A percentile compares a stretch with the other conserved stretches of the same genome.
These are phyloP conservation scores for Houttuynia cordata DNA, from an alignment of 164 flowering plant genomes.

Conservation along the genomic window DNA sequence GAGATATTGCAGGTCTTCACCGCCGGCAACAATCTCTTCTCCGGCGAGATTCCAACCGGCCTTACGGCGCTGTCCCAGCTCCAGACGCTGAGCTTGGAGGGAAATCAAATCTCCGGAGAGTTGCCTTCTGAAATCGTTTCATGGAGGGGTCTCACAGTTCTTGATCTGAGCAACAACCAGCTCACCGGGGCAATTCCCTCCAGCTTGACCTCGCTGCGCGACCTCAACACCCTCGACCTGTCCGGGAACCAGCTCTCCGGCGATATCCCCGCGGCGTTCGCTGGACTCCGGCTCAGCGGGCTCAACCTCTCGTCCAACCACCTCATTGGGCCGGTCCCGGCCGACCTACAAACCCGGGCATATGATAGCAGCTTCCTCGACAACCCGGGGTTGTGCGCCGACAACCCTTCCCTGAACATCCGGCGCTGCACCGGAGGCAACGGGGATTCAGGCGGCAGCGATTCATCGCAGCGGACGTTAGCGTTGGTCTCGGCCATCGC, in stretches of 20 bases:
- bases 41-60: conserved; percentile 34
- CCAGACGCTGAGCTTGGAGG: conserved; percentile 25
- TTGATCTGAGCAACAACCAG: conserved; percentile 38
- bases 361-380: conserved; percentile 51
- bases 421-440: conserved; percentile 12
- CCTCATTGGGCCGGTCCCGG: conserved; percentile 55
- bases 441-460: not conserved
- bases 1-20: conserved; percentile 22
- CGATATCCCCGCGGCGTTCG: conserved; percentile 43
- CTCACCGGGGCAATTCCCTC: conserved; percentile 55
- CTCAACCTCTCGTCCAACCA: conserved; percentile 66
- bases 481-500: conserved; percentile 24
- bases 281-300: conserved; percentile 19
- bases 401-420: conserved; percentile 14
- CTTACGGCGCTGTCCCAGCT: conserved; percentile 30
- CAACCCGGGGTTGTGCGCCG: conserved; percentile 49
- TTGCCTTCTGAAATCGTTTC: conserved; percentile 32
- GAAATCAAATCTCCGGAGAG: conserved; percentile 33
- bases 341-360: conserved; percentile 31
- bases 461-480: conserved; percentile 17
- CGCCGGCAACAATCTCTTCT: conserved; percentile 39
- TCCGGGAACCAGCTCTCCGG: conserved; percentile 62
- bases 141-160: conserved; percentile 21
- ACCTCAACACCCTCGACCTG: conserved; percentile 40
- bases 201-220: conserved; percentile 26